phyloP scores from a whole-genome alignment of 768 basidiomycete species.

The Hydnum rufescens region DNA sequence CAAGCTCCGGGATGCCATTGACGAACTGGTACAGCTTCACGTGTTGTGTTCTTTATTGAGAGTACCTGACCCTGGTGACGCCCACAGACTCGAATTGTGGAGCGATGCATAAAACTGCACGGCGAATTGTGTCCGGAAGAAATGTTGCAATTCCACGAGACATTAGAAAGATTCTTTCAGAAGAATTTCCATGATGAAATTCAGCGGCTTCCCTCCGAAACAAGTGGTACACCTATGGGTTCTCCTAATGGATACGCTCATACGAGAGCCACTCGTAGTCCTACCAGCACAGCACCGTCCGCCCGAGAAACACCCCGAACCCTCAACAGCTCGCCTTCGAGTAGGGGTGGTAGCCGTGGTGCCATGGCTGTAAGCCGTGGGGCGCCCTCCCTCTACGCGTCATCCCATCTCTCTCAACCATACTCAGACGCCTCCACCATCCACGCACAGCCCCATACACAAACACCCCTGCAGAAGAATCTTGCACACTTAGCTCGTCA shows the following conservation, averaged over 20 bases:
- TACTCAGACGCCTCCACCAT: background rate
- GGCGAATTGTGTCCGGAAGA: slow-evolving; percentile 63
- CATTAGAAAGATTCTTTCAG: slow-evolving; percentile 65
- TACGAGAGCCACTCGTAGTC: no score
- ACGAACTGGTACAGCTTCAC: slow-evolving; percentile 77
- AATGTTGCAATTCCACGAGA: slow-evolving; percentile 84
- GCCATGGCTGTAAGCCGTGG: background rate
- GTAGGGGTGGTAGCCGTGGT: background rate
- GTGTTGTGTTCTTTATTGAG: slow-evolving; percentile 13
- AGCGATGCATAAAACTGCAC: slow-evolving; percentile 69
- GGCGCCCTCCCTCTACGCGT: slow-evolving; percentile 3
- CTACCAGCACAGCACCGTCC: no score
- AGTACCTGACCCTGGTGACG: background rate
- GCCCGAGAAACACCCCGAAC: background rate
- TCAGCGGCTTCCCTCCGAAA: slow-evolving; percentile 33
- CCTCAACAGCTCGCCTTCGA: slow-evolving; percentile 21
- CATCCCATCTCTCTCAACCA: background rate
- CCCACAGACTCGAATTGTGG: slow-evolving; percentile 52
- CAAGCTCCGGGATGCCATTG: slow-evolving; percentile 51
- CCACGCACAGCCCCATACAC: background rate
- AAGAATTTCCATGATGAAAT: slow-evolving; percentile 77
- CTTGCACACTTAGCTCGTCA: slow-evolving; percentile 65
- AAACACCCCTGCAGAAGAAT: slow-evolving; percentile 51
- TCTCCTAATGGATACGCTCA: background rate
- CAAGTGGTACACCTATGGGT: background rate